These are phyloP conservation scores for Penicillium digitatum DNA, from an alignment of 2,329 filamentous ascomycete species.

Conservation along the genomic window DNA sequence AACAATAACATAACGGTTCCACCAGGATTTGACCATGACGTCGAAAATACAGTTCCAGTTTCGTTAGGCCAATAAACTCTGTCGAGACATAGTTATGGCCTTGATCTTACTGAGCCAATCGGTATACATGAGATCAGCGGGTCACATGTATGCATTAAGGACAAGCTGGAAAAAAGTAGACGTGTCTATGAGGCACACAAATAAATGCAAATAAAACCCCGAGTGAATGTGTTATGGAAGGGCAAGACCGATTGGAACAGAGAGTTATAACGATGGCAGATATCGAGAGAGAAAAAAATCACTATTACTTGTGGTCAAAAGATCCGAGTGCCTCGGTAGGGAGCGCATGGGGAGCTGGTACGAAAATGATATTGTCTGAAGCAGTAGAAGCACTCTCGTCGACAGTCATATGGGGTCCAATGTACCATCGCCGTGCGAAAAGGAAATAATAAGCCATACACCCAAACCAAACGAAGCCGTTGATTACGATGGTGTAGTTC, in stretches of 20 bases:
- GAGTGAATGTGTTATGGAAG: too few relatives aligned
- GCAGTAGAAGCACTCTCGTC: constrained; percentile 20
- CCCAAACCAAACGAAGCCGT: constrained; percentile 56
- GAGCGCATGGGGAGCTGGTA: too few relatives aligned
- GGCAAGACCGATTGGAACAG: not conserved
- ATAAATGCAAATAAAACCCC: not conserved
- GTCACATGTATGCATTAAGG: not conserved
- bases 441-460: constrained; percentile 55
- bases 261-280: not conserved
- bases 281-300: not conserved
- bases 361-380: not conserved
- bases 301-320: not conserved
- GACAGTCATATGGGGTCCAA: constrained; percentile 57
- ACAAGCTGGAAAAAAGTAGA: not conserved
- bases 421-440: constrained; percentile 59
- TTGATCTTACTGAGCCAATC: too few relatives aligned
- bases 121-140: too few relatives aligned
- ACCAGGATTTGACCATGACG: not conserved
- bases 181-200: not conserved
- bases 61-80: not conserved
- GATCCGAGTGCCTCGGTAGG: not conserved
- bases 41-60: not conserved
- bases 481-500: constrained; percentile 64
- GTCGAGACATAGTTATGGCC: not conserved
- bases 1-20: not conserved